Conservation (phyloP, 306 rosid genomes). For the Begonia loranthoides region DNA sequence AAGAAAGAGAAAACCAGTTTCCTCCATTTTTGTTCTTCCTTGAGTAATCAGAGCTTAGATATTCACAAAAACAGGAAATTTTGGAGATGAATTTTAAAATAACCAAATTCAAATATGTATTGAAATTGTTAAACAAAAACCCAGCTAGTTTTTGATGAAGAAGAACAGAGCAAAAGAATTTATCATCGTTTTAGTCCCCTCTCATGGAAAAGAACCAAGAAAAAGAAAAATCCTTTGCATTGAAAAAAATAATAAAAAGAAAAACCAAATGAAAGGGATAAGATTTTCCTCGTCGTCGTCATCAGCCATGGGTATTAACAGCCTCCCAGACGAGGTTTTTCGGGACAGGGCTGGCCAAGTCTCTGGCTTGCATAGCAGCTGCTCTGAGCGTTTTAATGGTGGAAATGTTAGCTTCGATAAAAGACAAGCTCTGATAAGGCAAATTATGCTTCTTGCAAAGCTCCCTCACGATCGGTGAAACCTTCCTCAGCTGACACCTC, state of each 20-base stretch:
- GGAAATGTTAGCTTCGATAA: slow-evolving; percentile 30
- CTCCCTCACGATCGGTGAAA: slow-evolving; percentile 26
- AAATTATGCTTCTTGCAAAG: slow-evolving; percentile 34
- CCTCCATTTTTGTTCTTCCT: no score
- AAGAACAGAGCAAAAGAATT: no score
- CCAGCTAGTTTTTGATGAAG: no score
- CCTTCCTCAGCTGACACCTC: slow-evolving; percentile 29
- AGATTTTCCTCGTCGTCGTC: no score
- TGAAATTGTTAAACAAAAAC: no score
- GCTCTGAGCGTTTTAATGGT: slow-evolving; percentile 23
- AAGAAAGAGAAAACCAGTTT: no score
- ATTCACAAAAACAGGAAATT: no score
- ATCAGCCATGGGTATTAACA: slow-evolving; percentile 34
- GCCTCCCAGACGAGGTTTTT: slow-evolving; percentile 45
- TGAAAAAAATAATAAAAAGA: neutral
- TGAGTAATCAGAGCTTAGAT: no score
- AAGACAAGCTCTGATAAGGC: slow-evolving; percentile 35
- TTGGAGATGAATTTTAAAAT: no score
- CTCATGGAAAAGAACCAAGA: neutral
- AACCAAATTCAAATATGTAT: no score
- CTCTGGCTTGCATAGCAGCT: slow-evolving; percentile 40
- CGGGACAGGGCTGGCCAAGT: slow-evolving; percentile 22
- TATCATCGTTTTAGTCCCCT: neutral
- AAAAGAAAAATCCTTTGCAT: neutral
- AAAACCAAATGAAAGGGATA: no score